phyloP scores from a whole-genome alignment of 2,329 filamentous ascomycete genomes.

The Epicoccum nigrum region DNA sequence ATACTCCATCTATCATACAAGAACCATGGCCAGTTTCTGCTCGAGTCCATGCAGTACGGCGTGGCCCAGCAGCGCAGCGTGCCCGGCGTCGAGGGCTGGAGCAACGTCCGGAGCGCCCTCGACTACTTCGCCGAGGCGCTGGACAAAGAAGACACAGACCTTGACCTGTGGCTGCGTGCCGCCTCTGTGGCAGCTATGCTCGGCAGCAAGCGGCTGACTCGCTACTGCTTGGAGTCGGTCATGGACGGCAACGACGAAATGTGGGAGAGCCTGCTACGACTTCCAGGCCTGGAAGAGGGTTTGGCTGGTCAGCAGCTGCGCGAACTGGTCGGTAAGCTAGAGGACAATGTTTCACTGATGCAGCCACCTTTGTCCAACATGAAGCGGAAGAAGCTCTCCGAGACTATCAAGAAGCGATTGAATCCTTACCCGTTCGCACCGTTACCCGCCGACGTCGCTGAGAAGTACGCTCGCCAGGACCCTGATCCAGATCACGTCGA shows the following conservation, averaged over 20 bases:
- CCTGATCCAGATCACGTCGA: constrained; percentile 45
- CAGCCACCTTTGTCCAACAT: constrained; percentile 58
- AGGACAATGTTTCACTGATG: constrained; percentile 62
- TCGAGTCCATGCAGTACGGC: constrained; percentile 73
- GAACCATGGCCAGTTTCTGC: constrained; percentile 87
- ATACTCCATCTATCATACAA: constrained; percentile 94
- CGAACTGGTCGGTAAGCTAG: constrained; percentile 55
- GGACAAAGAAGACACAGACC: constrained; percentile 68
- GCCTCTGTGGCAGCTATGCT: constrained; percentile 64
- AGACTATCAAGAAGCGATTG: constrained; percentile 59
- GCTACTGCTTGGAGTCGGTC: constrained; percentile 69
- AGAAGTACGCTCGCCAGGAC: constrained; percentile 21
- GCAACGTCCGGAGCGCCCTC: constrained; percentile 47
- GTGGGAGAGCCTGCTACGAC: constrained; percentile 58
- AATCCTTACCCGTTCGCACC: constrained; percentile 58
- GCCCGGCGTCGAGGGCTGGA: constrained; percentile 41
- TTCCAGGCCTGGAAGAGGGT: constrained; percentile 57
- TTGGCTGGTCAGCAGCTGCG: constrained; percentile 46
- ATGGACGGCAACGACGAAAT: constrained; percentile 66
- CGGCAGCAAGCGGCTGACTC: constrained; percentile 63
- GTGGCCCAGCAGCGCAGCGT: constrained; percentile 40
- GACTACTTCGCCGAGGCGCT: constrained; percentile 65
- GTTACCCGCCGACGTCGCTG: constrained; percentile 44
- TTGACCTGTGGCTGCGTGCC: constrained; percentile 68
- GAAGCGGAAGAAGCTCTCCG: constrained; percentile 58